Percentiles rank a stretch among this genome's conserved stretches.
Evolutionary conservation across 2,329 filamentous ascomycete genomes (phyloP).

Genomic region (Nigrograna mackinnonii): DNA sequence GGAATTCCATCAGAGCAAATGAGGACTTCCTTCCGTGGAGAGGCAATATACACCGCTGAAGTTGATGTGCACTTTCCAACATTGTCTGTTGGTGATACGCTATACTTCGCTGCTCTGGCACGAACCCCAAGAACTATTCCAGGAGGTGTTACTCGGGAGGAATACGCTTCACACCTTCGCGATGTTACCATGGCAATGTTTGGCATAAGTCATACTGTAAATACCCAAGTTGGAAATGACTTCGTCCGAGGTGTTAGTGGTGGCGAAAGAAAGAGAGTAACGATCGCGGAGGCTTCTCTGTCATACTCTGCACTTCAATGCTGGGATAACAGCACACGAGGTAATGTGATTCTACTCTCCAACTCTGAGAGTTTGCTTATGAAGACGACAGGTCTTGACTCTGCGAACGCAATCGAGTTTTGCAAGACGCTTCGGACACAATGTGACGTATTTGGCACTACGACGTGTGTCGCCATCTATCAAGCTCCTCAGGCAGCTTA

Average conservation of each 20-base stretch:
- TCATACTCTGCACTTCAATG: conserved; percentile 62
- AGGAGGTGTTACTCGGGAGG: conserved; percentile 56
- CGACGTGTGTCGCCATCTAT: conserved; percentile 69
- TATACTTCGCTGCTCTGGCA: conserved; percentile 69
- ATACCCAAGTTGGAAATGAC: conserved; percentile 72
- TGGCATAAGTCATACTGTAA: conserved; percentile 68
- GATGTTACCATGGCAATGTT: conserved; percentile 71
- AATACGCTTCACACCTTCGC: conserved; percentile 63
- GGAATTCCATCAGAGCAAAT: conserved; percentile 72
- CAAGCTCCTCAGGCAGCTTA: conserved; percentile 7
- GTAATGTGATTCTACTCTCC: not conserved
- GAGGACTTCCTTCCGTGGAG: conserved; percentile 74
- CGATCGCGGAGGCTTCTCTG: conserved; percentile 72
- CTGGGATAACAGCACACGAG: conserved; percentile 73
- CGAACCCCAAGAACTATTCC: conserved; percentile 65
- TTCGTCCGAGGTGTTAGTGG: conserved; percentile 72
- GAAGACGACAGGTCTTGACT: conserved; percentile 61
- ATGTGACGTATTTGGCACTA: conserved; percentile 64
- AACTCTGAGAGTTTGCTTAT: no score
- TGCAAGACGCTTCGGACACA: conserved; percentile 66
- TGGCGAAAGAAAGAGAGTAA: conserved; percentile 72
- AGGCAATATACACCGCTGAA: conserved; percentile 83
- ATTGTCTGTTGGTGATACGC: conserved; percentile 74
- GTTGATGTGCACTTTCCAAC: conserved; percentile 79
- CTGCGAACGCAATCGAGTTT: conserved; percentile 71